A percentile compares a stretch with the other conserved stretches of the same genome.
phyloP scores from a whole-genome alignment of 2,329 filamentous ascomycete genomes.

The Claviceps paspali region DNA sequence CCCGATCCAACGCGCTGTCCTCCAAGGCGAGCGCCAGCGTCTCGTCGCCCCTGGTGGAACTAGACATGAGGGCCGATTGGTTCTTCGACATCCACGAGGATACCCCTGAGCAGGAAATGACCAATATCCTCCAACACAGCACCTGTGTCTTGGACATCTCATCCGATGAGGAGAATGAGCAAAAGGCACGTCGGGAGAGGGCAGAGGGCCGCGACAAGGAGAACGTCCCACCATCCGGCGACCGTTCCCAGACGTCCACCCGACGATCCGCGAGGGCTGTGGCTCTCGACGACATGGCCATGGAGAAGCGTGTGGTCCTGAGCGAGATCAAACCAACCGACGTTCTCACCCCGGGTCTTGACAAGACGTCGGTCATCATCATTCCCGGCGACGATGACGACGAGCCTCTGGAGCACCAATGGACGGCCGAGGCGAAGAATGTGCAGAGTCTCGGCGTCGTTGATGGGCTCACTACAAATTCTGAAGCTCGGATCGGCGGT shows the following conservation, averaged over 20 bases:
- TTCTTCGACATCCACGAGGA: slow-evolving; percentile 94
- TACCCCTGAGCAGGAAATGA: slow-evolving; percentile 75
- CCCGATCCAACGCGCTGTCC: slow-evolving; percentile 15
- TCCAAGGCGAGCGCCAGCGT: slow-evolving; percentile 13
- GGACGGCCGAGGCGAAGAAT: slow-evolving; percentile 5
- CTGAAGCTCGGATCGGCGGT: slow-evolving; percentile 22
- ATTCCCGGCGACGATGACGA: slow-evolving; percentile 45
- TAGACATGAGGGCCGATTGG: slow-evolving; percentile 52
- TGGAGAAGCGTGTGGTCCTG: slow-evolving; percentile 51
- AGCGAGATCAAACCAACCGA: slow-evolving; percentile 52
- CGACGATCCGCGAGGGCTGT: slow-evolving; percentile 14
- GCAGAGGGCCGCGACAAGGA: slow-evolving; percentile 68
- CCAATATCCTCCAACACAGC: slow-evolving; percentile 83
- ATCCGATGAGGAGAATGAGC: slow-evolving; percentile 64
- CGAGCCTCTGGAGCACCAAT: slow-evolving; percentile 10
- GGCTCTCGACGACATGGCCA: slow-evolving; percentile 36
- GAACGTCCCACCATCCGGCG: slow-evolving; percentile 66
- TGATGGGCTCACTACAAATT: slow-evolving; percentile 22
- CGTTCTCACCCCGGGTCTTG: slow-evolving; percentile 51
- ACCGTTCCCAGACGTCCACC: slow-evolving; percentile 42
- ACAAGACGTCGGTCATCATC: slow-evolving; percentile 45
- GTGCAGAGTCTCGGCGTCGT: slow-evolving; percentile 12
- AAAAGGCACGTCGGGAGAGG: slow-evolving; percentile 33
- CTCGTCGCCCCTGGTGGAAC: slow-evolving; percentile 20
- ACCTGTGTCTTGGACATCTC: slow-evolving; percentile 78